A percentile compares a stretch with the other conserved stretches of the same genome.
Conservation (phyloP, 2,329 filamentous ascomycete genomes). For the Diplodia corticola region DNA sequence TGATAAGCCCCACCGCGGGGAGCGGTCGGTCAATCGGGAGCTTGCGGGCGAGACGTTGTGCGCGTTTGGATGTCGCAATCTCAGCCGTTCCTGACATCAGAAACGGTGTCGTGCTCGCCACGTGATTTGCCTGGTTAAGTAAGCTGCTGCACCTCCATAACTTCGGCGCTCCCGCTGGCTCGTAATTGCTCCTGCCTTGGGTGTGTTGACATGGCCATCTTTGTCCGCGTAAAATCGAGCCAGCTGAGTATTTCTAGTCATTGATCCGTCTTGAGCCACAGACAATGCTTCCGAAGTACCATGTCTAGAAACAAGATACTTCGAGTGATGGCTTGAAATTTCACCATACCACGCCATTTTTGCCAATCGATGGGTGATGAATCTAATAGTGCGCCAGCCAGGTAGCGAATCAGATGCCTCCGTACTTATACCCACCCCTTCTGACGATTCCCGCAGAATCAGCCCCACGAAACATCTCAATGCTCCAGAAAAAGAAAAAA, state of each 20-base stretch:
- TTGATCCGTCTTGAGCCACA: too few species aligned
- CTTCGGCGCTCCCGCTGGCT: not conserved
- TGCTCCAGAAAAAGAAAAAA: not conserved
- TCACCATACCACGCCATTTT: not conserved
- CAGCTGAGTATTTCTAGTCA: too few species aligned
- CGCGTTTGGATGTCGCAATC: conserved; percentile 11
- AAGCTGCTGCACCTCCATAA: not conserved
- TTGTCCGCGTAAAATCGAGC: not conserved
- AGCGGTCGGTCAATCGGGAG: not conserved
- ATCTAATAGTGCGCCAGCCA: not conserved
- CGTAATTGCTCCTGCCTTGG: not conserved
- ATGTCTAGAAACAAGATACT: not conserved
- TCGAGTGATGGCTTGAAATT: not conserved
- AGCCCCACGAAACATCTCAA: not conserved
- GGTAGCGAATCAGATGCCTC: not conserved
- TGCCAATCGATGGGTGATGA: not conserved
- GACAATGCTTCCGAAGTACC: not conserved
- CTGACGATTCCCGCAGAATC: too few species aligned
- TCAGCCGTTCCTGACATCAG: conserved; percentile 17
- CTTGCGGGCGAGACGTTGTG: not conserved
- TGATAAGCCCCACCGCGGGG: not conserved
- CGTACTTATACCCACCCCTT: too few species aligned
- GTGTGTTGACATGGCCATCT: not conserved
- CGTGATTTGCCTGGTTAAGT: conserved; percentile 1
- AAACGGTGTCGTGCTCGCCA: not conserved